These are phyloP conservation scores for Haematococcus lacustris DNA, from an alignment of 139 green algal genomes.

Conservation along the genomic window DNA sequence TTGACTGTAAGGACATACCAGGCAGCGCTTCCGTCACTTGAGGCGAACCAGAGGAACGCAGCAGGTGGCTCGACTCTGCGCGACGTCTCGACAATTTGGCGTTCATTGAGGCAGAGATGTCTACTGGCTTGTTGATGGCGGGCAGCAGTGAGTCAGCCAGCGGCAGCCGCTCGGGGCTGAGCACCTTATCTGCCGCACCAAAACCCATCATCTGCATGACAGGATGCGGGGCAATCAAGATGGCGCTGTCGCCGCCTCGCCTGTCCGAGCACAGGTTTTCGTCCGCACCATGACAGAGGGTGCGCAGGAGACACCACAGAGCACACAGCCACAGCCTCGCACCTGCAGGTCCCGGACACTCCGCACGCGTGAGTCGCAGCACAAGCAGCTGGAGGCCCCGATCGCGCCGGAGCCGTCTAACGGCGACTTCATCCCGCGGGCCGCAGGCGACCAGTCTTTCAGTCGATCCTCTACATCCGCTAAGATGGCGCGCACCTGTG, in stretches of 20 bases:
- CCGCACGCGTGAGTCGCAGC: conserved; percentile 34
- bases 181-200: conserved; percentile 19
- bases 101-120: conserved; percentile 9
- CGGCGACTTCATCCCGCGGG: conserved; percentile 26
- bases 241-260: not conserved
- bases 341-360: conserved; percentile 24
- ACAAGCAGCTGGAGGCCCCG: conserved; percentile 31
- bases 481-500: conserved; percentile 31
- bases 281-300: not conserved
- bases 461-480: conserved; percentile 36
- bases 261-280: not conserved
- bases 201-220: conserved; percentile 29
- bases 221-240: not conserved
- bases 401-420: conserved; percentile 12
- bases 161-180: conserved; percentile 28
- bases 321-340: not conserved
- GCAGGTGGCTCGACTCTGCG: not conserved
- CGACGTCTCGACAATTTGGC: not conserved
- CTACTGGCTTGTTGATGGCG: conserved; percentile 11
- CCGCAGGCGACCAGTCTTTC: conserved; percentile 23
- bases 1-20: not conserved
- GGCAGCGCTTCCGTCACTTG: not conserved
- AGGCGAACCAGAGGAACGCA: conserved; percentile 5
- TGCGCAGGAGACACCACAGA: not conserved
- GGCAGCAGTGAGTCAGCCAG: conserved; percentile 23